These are phyloP conservation scores for Fusarium clavum DNA, from an alignment of 2,329 filamentous ascomycete genomes.

Conservation along the genomic window DNA sequence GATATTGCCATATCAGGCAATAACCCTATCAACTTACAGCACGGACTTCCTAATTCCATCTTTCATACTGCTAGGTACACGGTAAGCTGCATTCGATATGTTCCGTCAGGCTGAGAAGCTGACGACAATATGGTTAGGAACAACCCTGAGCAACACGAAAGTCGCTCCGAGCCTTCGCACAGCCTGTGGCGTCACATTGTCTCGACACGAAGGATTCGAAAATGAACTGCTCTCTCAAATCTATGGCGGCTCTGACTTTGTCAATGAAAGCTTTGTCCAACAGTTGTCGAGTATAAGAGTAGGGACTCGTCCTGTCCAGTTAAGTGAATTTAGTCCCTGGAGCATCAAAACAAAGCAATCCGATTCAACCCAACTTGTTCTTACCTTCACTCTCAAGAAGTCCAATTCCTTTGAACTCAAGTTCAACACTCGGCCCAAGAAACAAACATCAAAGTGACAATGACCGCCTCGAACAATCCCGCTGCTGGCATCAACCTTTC, in stretches of 20 bases:
- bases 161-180: constrained; percentile 9
- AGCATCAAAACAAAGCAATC: constrained; percentile 5
- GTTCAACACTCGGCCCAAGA: neutral
- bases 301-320: neutral
- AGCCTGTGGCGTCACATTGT: constrained; percentile 24
- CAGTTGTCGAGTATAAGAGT: constrained; percentile 19
- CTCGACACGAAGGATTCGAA: neutral
- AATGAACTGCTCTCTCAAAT: neutral
- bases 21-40: neutral
- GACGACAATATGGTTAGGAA: constrained; percentile 22
- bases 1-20: constrained; percentile 17
- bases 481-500: constrained; percentile 4
- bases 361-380: neutral
- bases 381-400: neutral
- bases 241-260: neutral
- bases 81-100: constrained; percentile 18
- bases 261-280: neutral
- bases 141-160: constrained; percentile 28
- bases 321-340: neutral
- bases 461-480: constrained; percentile 13
- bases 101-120: constrained; percentile 7
- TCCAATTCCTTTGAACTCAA: neutral
- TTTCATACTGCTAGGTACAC: neutral
- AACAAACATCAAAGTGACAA: constrained; percentile 3
- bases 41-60: neutral